These are phyloP conservation scores for Pisolithus thermaeus DNA, from an alignment of 1,284 basidiomycete species.

Conservation along the genomic window DNA sequence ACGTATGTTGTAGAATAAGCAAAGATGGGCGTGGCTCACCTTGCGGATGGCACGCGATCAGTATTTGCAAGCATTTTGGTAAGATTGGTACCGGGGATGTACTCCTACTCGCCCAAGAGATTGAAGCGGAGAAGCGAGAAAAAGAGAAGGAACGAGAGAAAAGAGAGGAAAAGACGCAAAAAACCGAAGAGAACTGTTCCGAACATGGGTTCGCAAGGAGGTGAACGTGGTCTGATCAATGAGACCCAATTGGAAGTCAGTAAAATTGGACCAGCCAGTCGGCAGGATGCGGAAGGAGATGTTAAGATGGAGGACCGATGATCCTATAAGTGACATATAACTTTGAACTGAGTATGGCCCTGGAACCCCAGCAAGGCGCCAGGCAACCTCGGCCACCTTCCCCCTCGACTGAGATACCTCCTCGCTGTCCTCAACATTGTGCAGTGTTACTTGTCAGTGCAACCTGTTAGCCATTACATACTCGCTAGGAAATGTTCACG, in stretches of 20 bases:
- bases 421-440: neutral
- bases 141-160: constrained; percentile 21
- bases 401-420: neutral
- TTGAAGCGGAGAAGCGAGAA: constrained; percentile 52
- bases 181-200: constrained; percentile 29
- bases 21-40: constrained; percentile 73
- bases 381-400: neutral
- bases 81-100: constrained; percentile 77
- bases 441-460: neutral
- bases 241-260: constrained; percentile 10
- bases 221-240: constrained; percentile 5
- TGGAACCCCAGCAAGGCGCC: neutral
- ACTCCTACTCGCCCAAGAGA: constrained; percentile 55
- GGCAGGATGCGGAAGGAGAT: constrained; percentile 40
- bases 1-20: constrained; percentile 50
- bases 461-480: constrained; percentile 1
- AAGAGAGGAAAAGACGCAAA: constrained; percentile 30
- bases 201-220: constrained; percentile 10
- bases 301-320: constrained; percentile 49
- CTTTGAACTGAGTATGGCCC: neutral
- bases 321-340: neutral
- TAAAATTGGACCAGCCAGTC: constrained; percentile 7
- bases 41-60: constrained; percentile 67
- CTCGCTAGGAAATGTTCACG: neutral
- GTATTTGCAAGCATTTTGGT: constrained; percentile 64